Evolutionary conservation across 176 grass and related monocot genomes (phyloP).

Genomic region (Oryza meyeriana): DNA sequence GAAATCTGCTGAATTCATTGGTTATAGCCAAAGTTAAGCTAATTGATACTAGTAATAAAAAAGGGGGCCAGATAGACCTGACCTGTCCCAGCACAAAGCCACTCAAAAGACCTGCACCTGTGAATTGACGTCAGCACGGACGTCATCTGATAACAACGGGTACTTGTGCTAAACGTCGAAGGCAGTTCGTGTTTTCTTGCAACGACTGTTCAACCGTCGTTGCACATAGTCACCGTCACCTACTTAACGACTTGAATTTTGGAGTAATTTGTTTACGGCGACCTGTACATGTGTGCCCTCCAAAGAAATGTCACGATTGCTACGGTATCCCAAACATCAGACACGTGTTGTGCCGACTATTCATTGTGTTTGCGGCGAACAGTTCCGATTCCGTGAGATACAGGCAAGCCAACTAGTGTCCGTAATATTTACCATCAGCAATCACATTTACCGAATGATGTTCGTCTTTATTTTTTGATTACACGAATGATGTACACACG

Average conservation of each 20-base stretch:
- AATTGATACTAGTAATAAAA: too few species aligned
- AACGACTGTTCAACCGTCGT: background rate
- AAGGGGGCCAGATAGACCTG: too few species aligned
- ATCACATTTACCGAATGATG: background rate
- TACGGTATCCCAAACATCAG: background rate
- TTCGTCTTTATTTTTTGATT: too few species aligned
- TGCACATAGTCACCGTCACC: background rate
- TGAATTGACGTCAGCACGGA: constrained; percentile 37
- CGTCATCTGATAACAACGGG: constrained; percentile 37
- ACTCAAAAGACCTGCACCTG: too few species aligned
- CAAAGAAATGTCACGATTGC: background rate
- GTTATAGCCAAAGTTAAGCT: too few species aligned
- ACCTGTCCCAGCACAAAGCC: background rate
- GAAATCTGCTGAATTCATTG: too few species aligned
- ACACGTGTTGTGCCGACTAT: background rate
- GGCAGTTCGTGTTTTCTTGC: background rate
- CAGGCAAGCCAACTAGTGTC: background rate
- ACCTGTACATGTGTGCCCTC: background rate
- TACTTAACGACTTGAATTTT: background rate
- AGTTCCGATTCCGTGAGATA: background rate
- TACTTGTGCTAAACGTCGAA: constrained; percentile 6
- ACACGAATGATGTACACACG: too few species aligned
- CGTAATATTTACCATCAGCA: background rate
- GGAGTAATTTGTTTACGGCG: background rate
- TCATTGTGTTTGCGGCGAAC: background rate